Evolutionary conservation across 2,329 filamentous ascomycete species (phyloP).

Genomic region (Apiospora malaysiana): DNA sequence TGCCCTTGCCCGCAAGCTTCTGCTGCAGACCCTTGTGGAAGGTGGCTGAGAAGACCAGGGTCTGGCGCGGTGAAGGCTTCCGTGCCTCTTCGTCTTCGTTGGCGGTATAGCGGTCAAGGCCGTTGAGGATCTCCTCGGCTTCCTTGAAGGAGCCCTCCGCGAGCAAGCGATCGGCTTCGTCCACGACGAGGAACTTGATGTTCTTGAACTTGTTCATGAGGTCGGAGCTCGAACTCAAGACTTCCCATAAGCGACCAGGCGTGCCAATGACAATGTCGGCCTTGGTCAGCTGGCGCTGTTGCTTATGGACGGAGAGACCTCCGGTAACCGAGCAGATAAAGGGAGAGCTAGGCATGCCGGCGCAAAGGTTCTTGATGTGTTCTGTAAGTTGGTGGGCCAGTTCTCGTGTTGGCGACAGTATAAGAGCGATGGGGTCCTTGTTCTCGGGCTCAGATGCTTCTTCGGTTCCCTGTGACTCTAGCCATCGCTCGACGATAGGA

Average conservation of each 20-base stretch:
- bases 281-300: constrained; percentile 80
- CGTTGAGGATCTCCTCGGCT: constrained; percentile 82
- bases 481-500: constrained; percentile 85
- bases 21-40: constrained; percentile 92
- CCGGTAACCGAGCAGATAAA: constrained; percentile 90
- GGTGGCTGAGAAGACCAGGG: constrained; percentile 94
- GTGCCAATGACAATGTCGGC: constrained; percentile 95
- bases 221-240: constrained; percentile 77
- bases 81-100: constrained; percentile 56
- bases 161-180: constrained; percentile 91
- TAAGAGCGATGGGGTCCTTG: constrained; percentile 71
- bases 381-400: constrained; percentile 88
- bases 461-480: constrained; percentile 53
- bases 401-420: constrained; percentile 91
- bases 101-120: constrained; percentile 73
- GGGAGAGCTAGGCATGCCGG: constrained; percentile 62
- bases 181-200: constrained; percentile 84
- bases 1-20: constrained; percentile 82
- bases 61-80: constrained; percentile 68
- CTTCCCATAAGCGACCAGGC: constrained; percentile 92
- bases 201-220: constrained; percentile 73
- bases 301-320: constrained; percentile 92
- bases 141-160: constrained; percentile 97
- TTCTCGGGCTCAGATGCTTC: constrained; percentile 35
- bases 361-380: constrained; percentile 79